Base-by-base conservation (phyloP, 352 stramenopile genomes). In the Globisporangium apiculatum region DNA sequence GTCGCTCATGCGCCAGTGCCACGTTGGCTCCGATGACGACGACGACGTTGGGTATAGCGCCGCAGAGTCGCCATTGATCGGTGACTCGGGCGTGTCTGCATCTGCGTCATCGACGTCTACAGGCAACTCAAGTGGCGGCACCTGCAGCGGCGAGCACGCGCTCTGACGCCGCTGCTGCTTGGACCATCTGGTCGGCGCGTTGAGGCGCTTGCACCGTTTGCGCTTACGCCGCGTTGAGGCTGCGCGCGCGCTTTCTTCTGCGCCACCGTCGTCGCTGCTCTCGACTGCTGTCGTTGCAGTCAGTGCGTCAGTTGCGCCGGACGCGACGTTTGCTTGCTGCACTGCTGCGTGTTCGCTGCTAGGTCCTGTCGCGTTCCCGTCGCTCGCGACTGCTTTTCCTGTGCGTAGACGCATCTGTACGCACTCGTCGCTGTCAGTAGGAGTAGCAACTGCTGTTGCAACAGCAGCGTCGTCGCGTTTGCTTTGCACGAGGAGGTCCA, bases 1-100 rank as follows among this genome's bases (percentile, higher is more conserved):
- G 14, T 81, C 62, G 62, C 72, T 73, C 59, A 77, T 67, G n/a
- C 73, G 66, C 83, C 83, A 93, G 43, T 77, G 60, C 83, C 80
- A 93, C 41, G 70, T 58, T 12, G 60, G 58, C 31, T 70, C 69
- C 35, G 79, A 59, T 2, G 62, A 17, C 14, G 64, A 74, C 1
- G 68, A 66, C 36, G 64, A 73, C 2, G 68, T 66, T 31, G 79
- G 65, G 48, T 82, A 79, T 17, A 83, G 52, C 53, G 69, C 59
- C 12, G 71, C 76, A 43, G 75, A 64, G 17, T 75, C 72, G 38
- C 62, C 60, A 53, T 78, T 79, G 31, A 81, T 66, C 6, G 73
- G 72, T 10, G 73, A 83, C 38, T 69, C 57, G 6, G 73, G 69
- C 36, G 67, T 43, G 38, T 51, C 24, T 12, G 31, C 57, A 43